Evolutionary conservation across 352 stramenopile species (phyloP).

Genomic region (Pythium phragmitis): DNA sequence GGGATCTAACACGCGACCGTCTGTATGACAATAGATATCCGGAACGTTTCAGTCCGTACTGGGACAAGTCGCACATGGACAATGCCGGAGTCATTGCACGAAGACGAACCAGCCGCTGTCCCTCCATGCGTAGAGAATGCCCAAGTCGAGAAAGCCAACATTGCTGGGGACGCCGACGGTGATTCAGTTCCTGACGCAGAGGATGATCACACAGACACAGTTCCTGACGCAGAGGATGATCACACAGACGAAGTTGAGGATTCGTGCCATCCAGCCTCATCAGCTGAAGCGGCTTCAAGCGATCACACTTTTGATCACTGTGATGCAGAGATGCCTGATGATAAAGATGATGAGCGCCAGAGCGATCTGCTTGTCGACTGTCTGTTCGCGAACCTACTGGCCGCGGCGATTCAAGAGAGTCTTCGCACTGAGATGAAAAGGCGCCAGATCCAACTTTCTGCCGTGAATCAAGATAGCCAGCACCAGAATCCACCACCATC

Average conservation of each 20-base stretch:
- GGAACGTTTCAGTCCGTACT: neutral
- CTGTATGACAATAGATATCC: neutral
- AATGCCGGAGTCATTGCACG: neutral
- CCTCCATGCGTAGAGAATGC: neutral
- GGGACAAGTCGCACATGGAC: neutral
- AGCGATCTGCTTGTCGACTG: neutral
- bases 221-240: neutral
- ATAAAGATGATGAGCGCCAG: neutral
- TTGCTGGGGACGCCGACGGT: neutral
- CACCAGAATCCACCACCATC: neutral
- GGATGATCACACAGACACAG: neutral
- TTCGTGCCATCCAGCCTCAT: neutral
- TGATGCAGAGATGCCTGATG: neutral
- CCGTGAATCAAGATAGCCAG: neutral
- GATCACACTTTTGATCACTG: neutral
- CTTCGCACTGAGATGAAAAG: neutral
- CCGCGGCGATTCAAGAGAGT: constrained; percentile 1
- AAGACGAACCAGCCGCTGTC: neutral
- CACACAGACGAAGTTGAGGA: neutral
- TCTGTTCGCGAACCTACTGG: neutral
- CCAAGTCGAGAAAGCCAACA: neutral
- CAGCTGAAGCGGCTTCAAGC: neutral
- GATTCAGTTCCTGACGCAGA: neutral
- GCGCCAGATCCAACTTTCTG: neutral
- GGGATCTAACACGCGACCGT: neutral